Percentiles rank a stretch among this genome's conserved stretches.
Conservation (phyloP, 805 yeast genomes). For the Yarrowia sp. region DNA sequence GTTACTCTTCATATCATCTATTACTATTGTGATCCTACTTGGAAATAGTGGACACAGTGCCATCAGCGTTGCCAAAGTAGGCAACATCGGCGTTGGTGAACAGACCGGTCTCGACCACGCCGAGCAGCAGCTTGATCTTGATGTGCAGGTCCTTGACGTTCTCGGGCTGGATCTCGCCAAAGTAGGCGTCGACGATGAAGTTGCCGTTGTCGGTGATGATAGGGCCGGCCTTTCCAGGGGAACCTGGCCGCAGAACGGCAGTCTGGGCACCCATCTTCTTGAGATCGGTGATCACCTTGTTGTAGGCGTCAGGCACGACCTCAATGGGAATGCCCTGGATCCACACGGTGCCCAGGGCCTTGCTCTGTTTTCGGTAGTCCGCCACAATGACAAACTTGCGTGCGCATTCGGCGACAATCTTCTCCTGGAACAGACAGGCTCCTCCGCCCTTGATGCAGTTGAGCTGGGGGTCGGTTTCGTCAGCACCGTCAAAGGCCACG, state of each 20-base stretch:
- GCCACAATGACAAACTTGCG: constrained; percentile 85
- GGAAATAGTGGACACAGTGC: constrained; percentile 55
- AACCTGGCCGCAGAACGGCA: constrained; percentile 80
- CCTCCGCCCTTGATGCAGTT: constrained; percentile 98
- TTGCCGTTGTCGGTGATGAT: constrained; percentile 95
- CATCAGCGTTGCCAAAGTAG: constrained; percentile 88
- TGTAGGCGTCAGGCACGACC: constrained; percentile 87
- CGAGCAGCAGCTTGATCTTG: constrained; percentile 76
- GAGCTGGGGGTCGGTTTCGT: constrained; percentile 83
- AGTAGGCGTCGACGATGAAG: constrained; percentile 90
- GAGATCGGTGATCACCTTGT: constrained; percentile 73
- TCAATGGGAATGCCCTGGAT: constrained; percentile 93
- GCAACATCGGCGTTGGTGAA: constrained; percentile 77
- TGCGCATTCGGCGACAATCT: constrained; percentile 85
- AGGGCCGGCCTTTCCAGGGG: constrained; percentile 94
- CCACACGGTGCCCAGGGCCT: constrained; percentile 81
- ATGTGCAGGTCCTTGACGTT: constrained; percentile 62
- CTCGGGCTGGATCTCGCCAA: constrained; percentile 68
- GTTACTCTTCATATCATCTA: too few relatives aligned
- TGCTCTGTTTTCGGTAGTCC: constrained; percentile 84
- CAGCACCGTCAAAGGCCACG: constrained; percentile 98
- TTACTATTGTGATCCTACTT: background rate
- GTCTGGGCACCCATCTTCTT: constrained; percentile 65
- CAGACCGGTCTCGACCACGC: constrained; percentile 96
- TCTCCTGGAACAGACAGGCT: constrained; percentile 96